Conservation (phyloP, 257 asterid species). For the Solanum corneliomulleri region DNA sequence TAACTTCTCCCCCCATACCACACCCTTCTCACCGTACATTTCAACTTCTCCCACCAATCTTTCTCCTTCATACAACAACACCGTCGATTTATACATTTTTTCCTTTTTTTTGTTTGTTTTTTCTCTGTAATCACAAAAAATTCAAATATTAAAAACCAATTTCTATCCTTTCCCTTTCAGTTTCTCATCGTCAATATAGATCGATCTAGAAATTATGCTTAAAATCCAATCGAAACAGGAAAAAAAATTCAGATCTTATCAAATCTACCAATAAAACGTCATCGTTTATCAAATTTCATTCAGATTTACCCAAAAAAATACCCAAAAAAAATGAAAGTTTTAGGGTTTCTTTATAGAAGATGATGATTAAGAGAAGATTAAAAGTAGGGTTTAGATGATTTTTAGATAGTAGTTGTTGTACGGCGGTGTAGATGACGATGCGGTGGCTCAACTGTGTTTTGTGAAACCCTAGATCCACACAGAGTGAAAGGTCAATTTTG, state of each 20-base stretch:
- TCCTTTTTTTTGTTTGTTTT: neutral
- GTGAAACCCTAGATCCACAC: slow-evolving; percentile 62
- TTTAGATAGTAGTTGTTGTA: slow-evolving; percentile 1
- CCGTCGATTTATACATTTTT: slow-evolving; percentile 37
- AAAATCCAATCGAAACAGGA: neutral
- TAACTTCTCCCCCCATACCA: slow-evolving; percentile 43
- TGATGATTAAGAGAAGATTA: slow-evolving; percentile 1
- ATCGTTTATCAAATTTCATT: neutral
- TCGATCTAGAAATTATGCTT: neutral
- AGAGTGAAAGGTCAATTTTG: slow-evolving; percentile 8
- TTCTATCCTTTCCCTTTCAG: slow-evolving; percentile 7
- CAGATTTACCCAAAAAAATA: slow-evolving; percentile 12
- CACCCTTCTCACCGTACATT: slow-evolving; percentile 43
- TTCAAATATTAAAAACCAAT: neutral
- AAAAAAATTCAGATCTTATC: neutral
- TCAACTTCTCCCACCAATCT: slow-evolving; percentile 76
- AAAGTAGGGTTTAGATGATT: slow-evolving; percentile 20
- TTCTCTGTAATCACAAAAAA: neutral
- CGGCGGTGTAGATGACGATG: slow-evolving; percentile 13
- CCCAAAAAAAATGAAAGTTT: slow-evolving; percentile 7
- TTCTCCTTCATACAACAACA: slow-evolving; percentile 65
- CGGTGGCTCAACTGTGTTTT: neutral
- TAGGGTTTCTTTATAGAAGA: slow-evolving; percentile 15
- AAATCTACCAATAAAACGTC: neutral
- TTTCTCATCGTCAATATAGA: slow-evolving; percentile 8